Evolutionary conservation across 495 filamentous ascomycete genomes (phyloP).

Genomic region (Penicillium samsonianum): DNA sequence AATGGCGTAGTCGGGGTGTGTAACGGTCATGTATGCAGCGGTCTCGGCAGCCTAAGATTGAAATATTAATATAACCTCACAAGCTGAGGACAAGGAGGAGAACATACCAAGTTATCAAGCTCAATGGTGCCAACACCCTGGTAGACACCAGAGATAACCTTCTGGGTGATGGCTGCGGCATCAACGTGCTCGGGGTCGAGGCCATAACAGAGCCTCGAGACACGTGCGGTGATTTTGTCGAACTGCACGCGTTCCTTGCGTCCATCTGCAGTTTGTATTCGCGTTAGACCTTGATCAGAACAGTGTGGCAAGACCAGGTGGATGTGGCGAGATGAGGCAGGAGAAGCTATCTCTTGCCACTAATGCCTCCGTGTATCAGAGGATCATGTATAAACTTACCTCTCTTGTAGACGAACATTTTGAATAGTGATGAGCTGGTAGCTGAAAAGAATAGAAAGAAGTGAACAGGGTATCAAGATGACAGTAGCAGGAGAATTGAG

Average conservation of each 20-base stretch:
- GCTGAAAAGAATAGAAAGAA: conserved; percentile 13
- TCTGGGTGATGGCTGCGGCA: conserved; percentile 96
- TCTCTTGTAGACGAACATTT: conserved; percentile 72
- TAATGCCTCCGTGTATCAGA: background rate
- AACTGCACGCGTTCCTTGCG: conserved; percentile 99
- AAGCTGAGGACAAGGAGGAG: background rate
- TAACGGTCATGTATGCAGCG: conserved; percentile 99
- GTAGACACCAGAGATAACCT: conserved; percentile 99
- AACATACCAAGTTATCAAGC: conserved; percentile 89
- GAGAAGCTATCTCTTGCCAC: conserved; percentile 11
- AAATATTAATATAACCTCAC: conserved; percentile 15
- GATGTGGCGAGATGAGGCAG: conserved; percentile 4
- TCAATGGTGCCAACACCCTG: conserved; percentile 95
- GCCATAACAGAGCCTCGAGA: conserved; percentile 95
- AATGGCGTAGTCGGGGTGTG: conserved; percentile 98
- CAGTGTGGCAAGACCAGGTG: conserved; percentile 28
- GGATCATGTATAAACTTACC: conserved; percentile 46
- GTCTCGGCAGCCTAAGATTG: conserved; percentile 85
- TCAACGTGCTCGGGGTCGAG: conserved; percentile 96
- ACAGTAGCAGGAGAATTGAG: conserved; percentile 7
- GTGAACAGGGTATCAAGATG: conserved; percentile 19
- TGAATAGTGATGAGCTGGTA: conserved; percentile 21
- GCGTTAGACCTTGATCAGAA: conserved; percentile 24
- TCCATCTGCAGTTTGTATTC: conserved; percentile 65
- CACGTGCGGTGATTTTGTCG: conserved; percentile 99